phyloP scores from a whole-genome alignment of 305 asterid genomes.

The Solanum hybrid region DNA sequence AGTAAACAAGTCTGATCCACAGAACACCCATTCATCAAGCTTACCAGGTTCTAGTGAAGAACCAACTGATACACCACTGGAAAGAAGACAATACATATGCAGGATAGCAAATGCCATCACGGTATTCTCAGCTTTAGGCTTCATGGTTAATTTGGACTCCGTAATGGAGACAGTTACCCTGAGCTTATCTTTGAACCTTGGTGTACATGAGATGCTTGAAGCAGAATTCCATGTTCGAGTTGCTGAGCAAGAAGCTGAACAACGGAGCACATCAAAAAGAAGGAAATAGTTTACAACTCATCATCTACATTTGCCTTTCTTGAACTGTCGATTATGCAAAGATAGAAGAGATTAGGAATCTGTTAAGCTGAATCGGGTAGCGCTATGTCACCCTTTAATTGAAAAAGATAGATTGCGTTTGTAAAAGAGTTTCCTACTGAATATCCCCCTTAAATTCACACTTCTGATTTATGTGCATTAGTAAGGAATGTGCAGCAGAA shows the following conservation, averaged over 20 bases:
- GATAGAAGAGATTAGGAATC: neutral
- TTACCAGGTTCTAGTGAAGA: constrained; percentile 26
- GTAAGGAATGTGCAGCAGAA: neutral
- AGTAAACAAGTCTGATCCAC: constrained; percentile 33
- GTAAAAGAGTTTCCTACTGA: neutral
- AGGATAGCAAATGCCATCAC: constrained; percentile 73
- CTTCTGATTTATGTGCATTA: neutral
- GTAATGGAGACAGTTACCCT: constrained; percentile 41
- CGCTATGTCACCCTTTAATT: neutral
- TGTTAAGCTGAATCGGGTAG: neutral
- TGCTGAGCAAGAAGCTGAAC: constrained; percentile 83
- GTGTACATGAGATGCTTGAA: constrained; percentile 81
- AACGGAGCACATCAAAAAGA: constrained; percentile 36
- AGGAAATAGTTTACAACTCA: constrained; percentile 20
- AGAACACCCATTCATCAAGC: constrained; percentile 15
- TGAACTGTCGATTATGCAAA: neutral
- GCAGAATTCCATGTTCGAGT: constrained; percentile 73
- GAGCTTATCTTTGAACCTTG: constrained; percentile 46
- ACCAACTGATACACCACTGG: constrained; percentile 44
- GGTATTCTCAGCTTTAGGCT: constrained; percentile 63
- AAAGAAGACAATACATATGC: constrained; percentile 63
- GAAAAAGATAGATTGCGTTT: neutral
- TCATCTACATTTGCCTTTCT: neutral
- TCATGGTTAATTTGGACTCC: constrained; percentile 54
- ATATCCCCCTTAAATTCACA: neutral